Evolutionary conservation across 2,329 filamentous ascomycete species (phyloP).

Genomic region (Parasarocladium wereldwijsianum): DNA sequence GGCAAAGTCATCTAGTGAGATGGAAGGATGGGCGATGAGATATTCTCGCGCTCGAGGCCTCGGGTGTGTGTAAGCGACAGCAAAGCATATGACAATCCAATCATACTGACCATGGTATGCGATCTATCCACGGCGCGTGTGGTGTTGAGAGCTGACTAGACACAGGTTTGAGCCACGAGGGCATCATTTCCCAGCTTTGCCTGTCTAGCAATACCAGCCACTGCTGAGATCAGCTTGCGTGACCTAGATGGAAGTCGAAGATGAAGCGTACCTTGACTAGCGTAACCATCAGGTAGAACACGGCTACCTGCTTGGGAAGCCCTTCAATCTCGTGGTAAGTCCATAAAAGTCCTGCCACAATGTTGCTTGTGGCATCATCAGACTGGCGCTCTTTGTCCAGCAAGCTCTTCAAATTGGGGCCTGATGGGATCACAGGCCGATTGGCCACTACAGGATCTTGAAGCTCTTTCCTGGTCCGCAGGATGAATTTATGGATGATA

Average conservation of each 20-base stretch:
- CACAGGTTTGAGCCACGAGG: conserved; percentile 14
- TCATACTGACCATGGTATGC: conserved; percentile 13
- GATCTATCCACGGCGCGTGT: conserved; percentile 17
- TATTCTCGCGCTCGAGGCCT: conserved; percentile 16
- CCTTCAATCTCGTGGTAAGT: conserved; percentile 16
- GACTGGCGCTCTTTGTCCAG: conserved; percentile 11
- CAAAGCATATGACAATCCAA: neutral
- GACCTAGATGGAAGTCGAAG: neutral
- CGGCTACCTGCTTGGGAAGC: conserved; percentile 15
- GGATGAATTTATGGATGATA: conserved; percentile 15
- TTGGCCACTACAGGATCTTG: no score
- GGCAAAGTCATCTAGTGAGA: conserved; percentile 17
- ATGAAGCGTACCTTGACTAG: conserved; percentile 13
- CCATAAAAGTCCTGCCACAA: conserved; percentile 15
- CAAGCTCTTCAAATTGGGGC: conserved; percentile 12
- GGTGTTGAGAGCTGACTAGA: conserved; percentile 12
- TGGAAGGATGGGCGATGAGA: conserved; percentile 14
- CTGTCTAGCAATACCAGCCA: conserved; percentile 16
- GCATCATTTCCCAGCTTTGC: conserved; percentile 15
- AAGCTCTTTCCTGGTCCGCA: conserved; percentile 7
- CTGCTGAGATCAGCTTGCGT: conserved; percentile 5
- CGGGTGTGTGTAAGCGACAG: neutral
- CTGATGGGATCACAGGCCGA: conserved; percentile 8
- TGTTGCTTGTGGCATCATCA: conserved; percentile 16
- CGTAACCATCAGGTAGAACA: conserved; percentile 15